Base-by-base conservation (phyloP, 495 filamentous ascomycete genomes). In the Neurospora sp. region DNA sequence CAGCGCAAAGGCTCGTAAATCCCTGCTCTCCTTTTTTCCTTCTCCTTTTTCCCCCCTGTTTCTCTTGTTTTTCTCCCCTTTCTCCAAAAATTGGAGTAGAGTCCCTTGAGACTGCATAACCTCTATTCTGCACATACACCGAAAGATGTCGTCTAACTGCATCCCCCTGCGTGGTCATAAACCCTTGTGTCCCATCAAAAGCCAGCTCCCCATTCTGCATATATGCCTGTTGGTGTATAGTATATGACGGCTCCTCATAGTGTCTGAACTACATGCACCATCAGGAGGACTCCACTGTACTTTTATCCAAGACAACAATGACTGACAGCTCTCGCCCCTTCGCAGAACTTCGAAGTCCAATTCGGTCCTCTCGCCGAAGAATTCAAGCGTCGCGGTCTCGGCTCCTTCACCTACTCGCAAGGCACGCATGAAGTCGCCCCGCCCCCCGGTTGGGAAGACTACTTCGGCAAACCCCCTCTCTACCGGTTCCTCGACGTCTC, bases 271-370 rank as follows among this genome's bases (percentile, higher is more conserved):
- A 11, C 37, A 38, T 38, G 37, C 9, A 38, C 3, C 9, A 38
- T 0, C 37, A 0, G 0, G 9, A n/a, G n/a, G 3, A 39, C 19
- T 4, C 7, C 69, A 37, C 24, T 62, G 17, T 11, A 28, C 39
- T 45, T 39, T 9, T 0, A 43, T 70, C 24, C 38, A 13, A 21
- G 45, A 54, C 45, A 54, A 2, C 48, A 28, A 24, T 17, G 6
- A 34, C 54, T 62, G 54, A 36, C 54, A 59, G 13, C 34, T 37
- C 74, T 19, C 70, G 8, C 28, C 10, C 72, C 31, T 71, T 28
- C 0, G 1, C 21, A 87, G 86, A 88, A 87, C 79, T 87, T 88
- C 70, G 78, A 81, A 71, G 84, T 88, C 70, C 86, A 88, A 72
- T 80, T 88, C 19, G 83, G 86, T 13, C 86, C 86, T 4, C 78